Conservation (phyloP, 108 stramenopile species). For the Discostella stelligeroides region DNA sequence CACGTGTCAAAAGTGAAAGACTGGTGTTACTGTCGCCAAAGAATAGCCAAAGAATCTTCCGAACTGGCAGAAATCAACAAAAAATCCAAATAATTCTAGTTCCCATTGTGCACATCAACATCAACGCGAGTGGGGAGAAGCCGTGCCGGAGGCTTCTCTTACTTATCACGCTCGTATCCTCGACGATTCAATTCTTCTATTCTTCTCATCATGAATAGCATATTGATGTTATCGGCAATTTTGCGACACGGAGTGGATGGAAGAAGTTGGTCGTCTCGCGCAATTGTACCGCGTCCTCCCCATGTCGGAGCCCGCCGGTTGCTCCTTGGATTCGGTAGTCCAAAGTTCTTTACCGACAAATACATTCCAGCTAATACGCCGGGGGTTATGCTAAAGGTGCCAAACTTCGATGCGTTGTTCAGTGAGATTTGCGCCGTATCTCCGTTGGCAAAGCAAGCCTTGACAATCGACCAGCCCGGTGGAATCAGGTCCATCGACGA, state of each 20-base stretch:
- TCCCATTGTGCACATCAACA: no score
- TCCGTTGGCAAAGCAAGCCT: slow-evolving; percentile 44
- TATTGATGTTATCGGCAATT: neutral
- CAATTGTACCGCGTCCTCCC: neutral
- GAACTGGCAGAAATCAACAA: no score
- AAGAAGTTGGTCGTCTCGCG: neutral
- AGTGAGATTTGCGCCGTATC: slow-evolving; percentile 37
- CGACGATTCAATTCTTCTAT: no score
- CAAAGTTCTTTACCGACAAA: slow-evolving; percentile 33
- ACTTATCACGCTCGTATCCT: no score
- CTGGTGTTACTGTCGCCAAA: no score
- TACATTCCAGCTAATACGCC: slow-evolving; percentile 27
- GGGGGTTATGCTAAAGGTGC: slow-evolving; percentile 37
- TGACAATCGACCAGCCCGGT: slow-evolving; percentile 18
- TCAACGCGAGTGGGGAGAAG: no score
- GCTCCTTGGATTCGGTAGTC: slow-evolving; percentile 32
- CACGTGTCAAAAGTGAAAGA: no score
- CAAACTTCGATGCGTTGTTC: slow-evolving; percentile 46
- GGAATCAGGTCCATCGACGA: slow-evolving; percentile 33
- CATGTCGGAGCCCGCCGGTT: neutral
- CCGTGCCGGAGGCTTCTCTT: no score
- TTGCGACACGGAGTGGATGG: neutral
- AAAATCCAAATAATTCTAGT: no score
- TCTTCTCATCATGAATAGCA: neutral
- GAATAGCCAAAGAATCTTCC: no score